Evolutionary conservation across 2,329 filamentous ascomycete genomes (phyloP).

Genomic region (Paraphoma sp.): DNA sequence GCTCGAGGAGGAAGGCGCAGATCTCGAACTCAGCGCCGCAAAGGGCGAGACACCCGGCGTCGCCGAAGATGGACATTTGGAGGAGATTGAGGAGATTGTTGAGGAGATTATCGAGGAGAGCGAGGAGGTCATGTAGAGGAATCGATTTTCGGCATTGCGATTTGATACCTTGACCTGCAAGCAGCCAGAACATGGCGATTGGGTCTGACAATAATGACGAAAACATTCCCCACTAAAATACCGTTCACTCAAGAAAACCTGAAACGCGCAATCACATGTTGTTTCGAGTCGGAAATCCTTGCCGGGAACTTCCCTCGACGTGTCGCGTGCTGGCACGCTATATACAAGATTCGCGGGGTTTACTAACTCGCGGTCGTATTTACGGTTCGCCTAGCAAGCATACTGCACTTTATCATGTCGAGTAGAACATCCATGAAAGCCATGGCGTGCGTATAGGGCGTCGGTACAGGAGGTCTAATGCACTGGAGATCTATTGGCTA

Average conservation of each 20-base stretch:
- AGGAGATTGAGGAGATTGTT: conserved; percentile 76
- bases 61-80: conserved; percentile 57
- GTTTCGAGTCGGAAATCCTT: too few relatives aligned
- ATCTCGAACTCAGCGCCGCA: conserved; percentile 63
- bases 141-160: not conserved
- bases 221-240: not conserved
- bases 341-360: too few relatives aligned
- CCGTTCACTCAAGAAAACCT: not conserved
- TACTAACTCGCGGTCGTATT: too few relatives aligned
- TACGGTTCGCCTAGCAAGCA: too few relatives aligned
- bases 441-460: too few relatives aligned
- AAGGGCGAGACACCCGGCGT: conserved; percentile 47
- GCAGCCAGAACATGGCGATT: not conserved
- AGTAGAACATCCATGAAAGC: too few relatives aligned
- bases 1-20: conserved; percentile 63
- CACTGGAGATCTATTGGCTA: too few relatives aligned
- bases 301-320: too few relatives aligned
- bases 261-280: not conserved
- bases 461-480: too few relatives aligned
- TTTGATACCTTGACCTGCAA: not conserved
- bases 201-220: not conserved
- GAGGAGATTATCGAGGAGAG: conserved; percentile 89
- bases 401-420: too few relatives aligned
- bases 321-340: too few relatives aligned
- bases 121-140: conserved; percentile 70